Conservation (phyloP, 2,329 filamentous ascomycete genomes). For the Decorospora gaudefroyi region DNA sequence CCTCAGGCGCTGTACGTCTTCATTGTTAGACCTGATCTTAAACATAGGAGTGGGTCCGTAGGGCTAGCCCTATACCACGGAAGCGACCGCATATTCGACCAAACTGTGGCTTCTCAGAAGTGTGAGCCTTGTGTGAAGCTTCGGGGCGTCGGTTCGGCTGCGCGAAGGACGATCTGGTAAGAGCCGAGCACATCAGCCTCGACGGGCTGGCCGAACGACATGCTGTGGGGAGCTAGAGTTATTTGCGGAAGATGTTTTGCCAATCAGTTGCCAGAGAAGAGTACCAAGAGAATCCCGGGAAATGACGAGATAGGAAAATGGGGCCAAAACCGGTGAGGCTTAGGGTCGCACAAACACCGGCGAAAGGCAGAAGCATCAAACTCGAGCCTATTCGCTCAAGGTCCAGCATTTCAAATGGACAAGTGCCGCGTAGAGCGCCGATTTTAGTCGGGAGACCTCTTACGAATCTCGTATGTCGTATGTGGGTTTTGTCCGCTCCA, state of each 20-base stretch:
- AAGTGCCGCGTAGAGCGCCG: background rate
- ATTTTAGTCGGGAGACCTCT: too few relatives aligned
- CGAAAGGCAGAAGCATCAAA: constrained; percentile 10
- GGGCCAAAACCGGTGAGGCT: constrained; percentile 29
- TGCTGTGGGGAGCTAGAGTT: background rate
- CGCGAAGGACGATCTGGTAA: constrained; percentile 6
- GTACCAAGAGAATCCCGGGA: constrained; percentile 6
- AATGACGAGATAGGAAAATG: constrained; percentile 26
- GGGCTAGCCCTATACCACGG: constrained; percentile 15
- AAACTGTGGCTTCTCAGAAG: background rate
- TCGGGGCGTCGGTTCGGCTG: constrained; percentile 7
- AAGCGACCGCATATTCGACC: background rate
- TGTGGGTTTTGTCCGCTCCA: constrained; percentile 12
- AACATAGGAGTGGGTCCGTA: constrained; percentile 1
- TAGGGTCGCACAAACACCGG: constrained; percentile 15
- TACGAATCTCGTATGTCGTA: constrained; percentile 17
- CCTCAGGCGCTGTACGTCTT: background rate
- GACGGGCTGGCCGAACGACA: background rate
- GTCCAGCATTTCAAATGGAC: background rate
- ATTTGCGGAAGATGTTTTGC: background rate
- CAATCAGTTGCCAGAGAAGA: constrained; percentile 4
- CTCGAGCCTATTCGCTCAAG: background rate
- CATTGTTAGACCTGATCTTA: background rate
- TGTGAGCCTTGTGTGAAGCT: constrained; percentile 5
- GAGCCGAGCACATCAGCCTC: constrained; percentile 3